phyloP scores from a whole-genome alignment of 306 rosid genomes.

The Corylus heterophylla region DNA sequence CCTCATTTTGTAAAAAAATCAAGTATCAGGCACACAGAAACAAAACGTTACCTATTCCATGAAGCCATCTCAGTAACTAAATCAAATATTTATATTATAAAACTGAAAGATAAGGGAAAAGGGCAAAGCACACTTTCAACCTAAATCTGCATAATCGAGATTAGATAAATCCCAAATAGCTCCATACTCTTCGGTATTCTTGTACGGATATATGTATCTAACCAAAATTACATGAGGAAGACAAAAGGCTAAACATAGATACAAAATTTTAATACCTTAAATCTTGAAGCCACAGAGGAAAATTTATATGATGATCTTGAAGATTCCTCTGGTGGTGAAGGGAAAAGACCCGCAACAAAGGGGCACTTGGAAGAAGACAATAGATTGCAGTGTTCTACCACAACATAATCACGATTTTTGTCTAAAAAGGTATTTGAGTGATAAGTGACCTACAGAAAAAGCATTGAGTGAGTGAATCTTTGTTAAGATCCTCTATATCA shows the following conservation, averaged over 20 bases:
- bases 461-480: slow-evolving; percentile 2
- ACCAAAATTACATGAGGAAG: neutral
- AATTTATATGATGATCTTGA: slow-evolving; percentile 91
- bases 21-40: neutral
- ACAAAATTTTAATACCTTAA: slow-evolving; percentile 62
- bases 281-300: slow-evolving; percentile 94
- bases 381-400: slow-evolving; percentile 87
- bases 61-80: neutral
- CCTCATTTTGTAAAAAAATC: neutral
- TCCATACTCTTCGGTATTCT: slow-evolving; percentile 1
- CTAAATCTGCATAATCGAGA: neutral
- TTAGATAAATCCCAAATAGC: neutral
- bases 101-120: neutral
- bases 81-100: neutral
- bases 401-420: slow-evolving; percentile 97
- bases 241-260: neutral
- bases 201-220: neutral
- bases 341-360: slow-evolving; percentile 75
- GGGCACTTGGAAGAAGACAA: slow-evolving; percentile 81
- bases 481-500: slow-evolving; percentile 15
- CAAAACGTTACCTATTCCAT: neutral
- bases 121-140: neutral
- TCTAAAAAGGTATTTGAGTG: slow-evolving; percentile 88
- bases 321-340: slow-evolving; percentile 72
- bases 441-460: slow-evolving; percentile 74